These are phyloP conservation scores for Vaccinium myrtillus DNA, from an alignment of 148 eudicot species.

Conservation along the genomic window DNA sequence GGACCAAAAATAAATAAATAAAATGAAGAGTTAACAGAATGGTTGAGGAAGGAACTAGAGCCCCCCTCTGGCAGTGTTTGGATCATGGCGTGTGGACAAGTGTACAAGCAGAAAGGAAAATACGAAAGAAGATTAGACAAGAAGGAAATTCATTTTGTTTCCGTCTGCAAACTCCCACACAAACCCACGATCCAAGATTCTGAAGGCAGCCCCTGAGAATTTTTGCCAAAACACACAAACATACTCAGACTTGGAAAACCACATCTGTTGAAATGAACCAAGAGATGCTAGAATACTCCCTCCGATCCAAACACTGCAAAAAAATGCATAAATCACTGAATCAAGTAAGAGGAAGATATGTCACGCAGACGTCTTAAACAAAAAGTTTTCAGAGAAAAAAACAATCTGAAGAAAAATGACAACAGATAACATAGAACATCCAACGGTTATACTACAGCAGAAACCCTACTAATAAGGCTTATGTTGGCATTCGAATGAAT, in stretches of 20 bases:
- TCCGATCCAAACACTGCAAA: slow-evolving; percentile 92
- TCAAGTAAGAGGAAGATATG: not conserved
- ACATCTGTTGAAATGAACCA: slow-evolving; percentile 97
- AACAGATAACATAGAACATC: not conserved
- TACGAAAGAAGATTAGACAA: not conserved
- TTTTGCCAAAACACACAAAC: slow-evolving; percentile 15
- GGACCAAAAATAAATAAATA: too few relatives aligned
- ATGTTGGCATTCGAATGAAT: too few relatives aligned
- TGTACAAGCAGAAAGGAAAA: not conserved
- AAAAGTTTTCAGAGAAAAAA: not conserved
- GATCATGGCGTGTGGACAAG: not conserved
- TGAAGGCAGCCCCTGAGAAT: not conserved
- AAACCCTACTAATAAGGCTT: not conserved
- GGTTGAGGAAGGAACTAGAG: not conserved
- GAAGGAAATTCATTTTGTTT: not conserved
- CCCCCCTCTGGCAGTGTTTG: not conserved
- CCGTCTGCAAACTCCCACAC: not conserved
- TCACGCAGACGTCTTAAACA: not conserved
- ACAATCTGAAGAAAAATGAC: not conserved
- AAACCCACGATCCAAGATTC: not conserved
- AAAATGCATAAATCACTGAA: not conserved
- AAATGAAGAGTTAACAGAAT: not conserved
- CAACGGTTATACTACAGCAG: not conserved
- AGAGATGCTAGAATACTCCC: slow-evolving; percentile 97
- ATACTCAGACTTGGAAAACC: slow-evolving; percentile 97